Evolutionary conservation across 2,329 filamentous ascomycete species (phyloP).

Genomic region (Xylariaceae sp.): DNA sequence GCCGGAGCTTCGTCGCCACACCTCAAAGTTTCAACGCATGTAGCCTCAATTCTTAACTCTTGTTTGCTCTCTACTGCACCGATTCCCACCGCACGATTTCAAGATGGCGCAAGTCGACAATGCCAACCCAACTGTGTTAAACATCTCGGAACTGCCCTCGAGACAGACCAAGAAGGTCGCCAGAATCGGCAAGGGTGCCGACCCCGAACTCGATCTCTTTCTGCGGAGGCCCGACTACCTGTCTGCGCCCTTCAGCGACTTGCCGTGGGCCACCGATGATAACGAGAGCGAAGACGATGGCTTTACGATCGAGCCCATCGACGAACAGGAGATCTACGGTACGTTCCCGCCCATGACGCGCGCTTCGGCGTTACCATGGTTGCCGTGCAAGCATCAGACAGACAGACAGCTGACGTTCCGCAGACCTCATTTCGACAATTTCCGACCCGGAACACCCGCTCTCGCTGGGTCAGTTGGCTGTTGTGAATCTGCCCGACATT

Average conservation of each 20-base stretch:
- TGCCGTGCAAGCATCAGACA: background rate
- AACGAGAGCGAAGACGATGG: constrained; percentile 50
- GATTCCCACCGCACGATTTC: background rate
- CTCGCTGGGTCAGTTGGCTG: constrained; percentile 85
- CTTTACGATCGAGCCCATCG: constrained; percentile 73
- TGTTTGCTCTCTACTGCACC: background rate
- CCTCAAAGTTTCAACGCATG: background rate
- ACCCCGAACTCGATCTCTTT: constrained; percentile 45
- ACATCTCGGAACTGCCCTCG: constrained; percentile 80
- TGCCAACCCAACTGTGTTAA: constrained; percentile 90
- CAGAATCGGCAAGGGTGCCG: constrained; percentile 44
- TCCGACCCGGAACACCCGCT: constrained; percentile 95
- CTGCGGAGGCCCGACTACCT: constrained; percentile 45
- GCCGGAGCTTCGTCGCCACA: background rate
- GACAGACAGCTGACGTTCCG: constrained; percentile 26
- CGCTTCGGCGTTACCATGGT: background rate
- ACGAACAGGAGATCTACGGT: constrained; percentile 97
- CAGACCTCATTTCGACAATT: constrained; percentile 90
- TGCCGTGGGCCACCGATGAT: constrained; percentile 36
- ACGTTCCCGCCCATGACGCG: constrained; percentile 24
- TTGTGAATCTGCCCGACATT: constrained; percentile 95
- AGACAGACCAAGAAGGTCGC: constrained; percentile 55
- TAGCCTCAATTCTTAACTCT: background rate
- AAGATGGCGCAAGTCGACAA: constrained; percentile 55
- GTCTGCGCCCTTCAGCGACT: constrained; percentile 38